phyloP scores from a whole-genome alignment of 2,329 filamentous ascomycete species.

The Trematosphaeria pertusa region DNA sequence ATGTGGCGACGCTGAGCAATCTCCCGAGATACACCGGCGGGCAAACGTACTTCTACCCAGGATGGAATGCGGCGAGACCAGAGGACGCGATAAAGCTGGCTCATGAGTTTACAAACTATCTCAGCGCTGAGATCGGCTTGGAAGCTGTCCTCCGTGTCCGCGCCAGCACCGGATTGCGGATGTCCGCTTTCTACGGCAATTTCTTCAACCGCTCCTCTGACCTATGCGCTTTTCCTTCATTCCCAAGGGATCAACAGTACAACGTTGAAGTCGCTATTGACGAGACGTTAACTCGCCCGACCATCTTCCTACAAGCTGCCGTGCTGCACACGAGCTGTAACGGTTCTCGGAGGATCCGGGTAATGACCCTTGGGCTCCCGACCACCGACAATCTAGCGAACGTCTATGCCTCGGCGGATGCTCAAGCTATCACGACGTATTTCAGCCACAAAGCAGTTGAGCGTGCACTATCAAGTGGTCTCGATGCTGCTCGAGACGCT shows the following conservation, averaged over 20 bases:
- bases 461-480: slow-evolving; percentile 79
- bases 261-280: slow-evolving; percentile 99
- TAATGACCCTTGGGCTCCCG: slow-evolving; percentile 90
- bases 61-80: slow-evolving; percentile 91
- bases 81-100: slow-evolving; percentile 99
- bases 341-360: slow-evolving; percentile 91
- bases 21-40: slow-evolving; percentile 95
- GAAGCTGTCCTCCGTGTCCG: slow-evolving; percentile 96
- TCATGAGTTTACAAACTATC: slow-evolving; percentile 92
- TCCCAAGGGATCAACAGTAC: slow-evolving; percentile 96
- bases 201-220: slow-evolving; percentile 99
- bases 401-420: slow-evolving; percentile 92
- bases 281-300: slow-evolving; percentile 88
- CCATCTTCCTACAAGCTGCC: slow-evolving; percentile 83
- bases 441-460: slow-evolving; percentile 99
- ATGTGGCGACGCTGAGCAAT: slow-evolving; percentile 95
- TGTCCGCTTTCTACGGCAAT: slow-evolving; percentile 99
- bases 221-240: slow-evolving; percentile 96
- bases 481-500: slow-evolving; percentile 90
- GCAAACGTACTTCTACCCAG: slow-evolving; percentile 98
- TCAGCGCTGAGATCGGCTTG: slow-evolving; percentile 95
- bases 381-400: slow-evolving; percentile 91
- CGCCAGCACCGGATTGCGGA: slow-evolving; percentile 90
- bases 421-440: slow-evolving; percentile 90
- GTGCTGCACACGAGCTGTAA: slow-evolving; percentile 98